Evolutionary conservation across 257 asterid species (phyloP).

Genomic region (Salvia splendens): DNA sequence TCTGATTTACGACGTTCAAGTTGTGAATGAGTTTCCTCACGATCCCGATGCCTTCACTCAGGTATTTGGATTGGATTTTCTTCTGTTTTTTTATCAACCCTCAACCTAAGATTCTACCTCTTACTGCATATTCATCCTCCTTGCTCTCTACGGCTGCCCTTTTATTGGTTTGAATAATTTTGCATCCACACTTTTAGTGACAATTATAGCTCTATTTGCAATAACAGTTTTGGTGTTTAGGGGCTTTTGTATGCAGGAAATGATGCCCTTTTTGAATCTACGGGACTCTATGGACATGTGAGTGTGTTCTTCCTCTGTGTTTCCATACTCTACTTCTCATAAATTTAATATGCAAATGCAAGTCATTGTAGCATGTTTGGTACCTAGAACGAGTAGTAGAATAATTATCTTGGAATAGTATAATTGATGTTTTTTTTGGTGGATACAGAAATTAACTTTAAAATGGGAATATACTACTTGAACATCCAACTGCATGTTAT

Average conservation of each 20-base stretch:
- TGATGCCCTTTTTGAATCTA: constrained; percentile 78
- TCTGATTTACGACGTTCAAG: constrained; percentile 55
- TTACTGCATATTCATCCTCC: background rate
- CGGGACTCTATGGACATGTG: constrained; percentile 86
- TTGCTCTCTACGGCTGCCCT: background rate
- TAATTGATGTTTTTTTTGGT: background rate
- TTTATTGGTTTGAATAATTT: background rate
- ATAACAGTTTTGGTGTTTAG: constrained; percentile 42
- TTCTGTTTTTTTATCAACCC: background rate
- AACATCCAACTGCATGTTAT: background rate
- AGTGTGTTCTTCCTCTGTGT: constrained; percentile 37
- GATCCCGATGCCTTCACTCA: constrained; percentile 85
- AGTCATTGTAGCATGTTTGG: background rate
- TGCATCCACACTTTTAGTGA: constrained; percentile 1
- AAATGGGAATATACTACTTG: background rate
- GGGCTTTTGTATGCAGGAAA: constrained; percentile 88
- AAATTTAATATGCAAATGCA: background rate
- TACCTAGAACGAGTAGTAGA: background rate
- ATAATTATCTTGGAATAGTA: constrained; percentile 1
- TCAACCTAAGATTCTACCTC: background rate
- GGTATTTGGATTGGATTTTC: constrained; percentile 33
- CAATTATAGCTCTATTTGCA: constrained; percentile 5
- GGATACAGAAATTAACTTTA: background rate
- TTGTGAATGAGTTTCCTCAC: constrained; percentile 78
- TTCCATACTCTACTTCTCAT: background rate